Base-by-base conservation (phyloP, 768 basidiomycete genomes). In the Amanita jacksonii region DNA sequence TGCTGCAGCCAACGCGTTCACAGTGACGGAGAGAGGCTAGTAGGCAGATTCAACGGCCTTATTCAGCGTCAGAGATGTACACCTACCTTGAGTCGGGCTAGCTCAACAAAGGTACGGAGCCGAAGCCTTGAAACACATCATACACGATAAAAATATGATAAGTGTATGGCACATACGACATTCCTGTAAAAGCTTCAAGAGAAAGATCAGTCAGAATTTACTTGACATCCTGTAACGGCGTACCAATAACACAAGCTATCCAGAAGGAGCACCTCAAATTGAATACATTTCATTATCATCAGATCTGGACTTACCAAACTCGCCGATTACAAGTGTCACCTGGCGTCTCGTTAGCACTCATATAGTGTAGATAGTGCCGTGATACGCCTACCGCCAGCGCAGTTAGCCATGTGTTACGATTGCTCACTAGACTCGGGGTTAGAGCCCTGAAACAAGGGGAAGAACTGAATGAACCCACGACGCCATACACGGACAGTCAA, bases 1-100 rank as follows among this genome's bases (percentile, higher is more conserved):
- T 2, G 55, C 63, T 0, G 71, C 67, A 1, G 70, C 62, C 4
- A 67, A 50, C 0, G 57, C 62, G 45, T 74, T 75, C 37, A 74
- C 58, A 13, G 64, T 30, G 45, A 67, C 63, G 0, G 70, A 68
- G 23, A 73, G 55, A 18, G 42, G 47, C 66, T 69, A 30, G n/a
- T 9, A 4, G 30, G 20, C 16, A 2, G 32, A 28, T 19, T 33
- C 30, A 22, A 43, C 15, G 27, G 22, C 49, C 34, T 8, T 9
- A 32, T 33, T 34, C 19, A n/a, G 1, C 19, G 0, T 18, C n/a
- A 3, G n/a, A n/a, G 8, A 13, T 13, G 3, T 27, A 34, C 43
- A 46, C 45, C 3, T 20, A 54, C 67, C 54, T 69, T 68, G 15
- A 74, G 57, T 5, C 41, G 20, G 2, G 42, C 38, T 5, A 75